phyloP scores from a whole-genome alignment of 306 rosid genomes.

The Quercus variabilis region DNA sequence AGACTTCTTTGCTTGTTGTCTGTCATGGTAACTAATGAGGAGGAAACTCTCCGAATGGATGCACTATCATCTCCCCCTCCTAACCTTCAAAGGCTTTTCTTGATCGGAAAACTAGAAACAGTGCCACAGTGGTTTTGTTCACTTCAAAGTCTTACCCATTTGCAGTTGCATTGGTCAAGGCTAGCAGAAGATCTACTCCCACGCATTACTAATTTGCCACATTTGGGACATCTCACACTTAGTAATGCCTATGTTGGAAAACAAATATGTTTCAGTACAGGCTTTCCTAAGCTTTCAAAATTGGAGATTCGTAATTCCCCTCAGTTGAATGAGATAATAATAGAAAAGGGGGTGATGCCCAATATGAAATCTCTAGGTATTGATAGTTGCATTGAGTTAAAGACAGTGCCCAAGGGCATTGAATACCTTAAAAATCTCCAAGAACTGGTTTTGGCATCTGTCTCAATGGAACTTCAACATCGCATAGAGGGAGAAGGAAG shows the following conservation, averaged over 20 bases:
- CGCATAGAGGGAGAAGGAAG: too few species aligned
- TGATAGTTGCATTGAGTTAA: neutral
- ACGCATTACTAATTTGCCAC: neutral
- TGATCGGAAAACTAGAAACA: neutral
- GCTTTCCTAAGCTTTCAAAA: constrained; percentile 5
- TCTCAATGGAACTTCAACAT: neutral
- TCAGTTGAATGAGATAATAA: neutral
- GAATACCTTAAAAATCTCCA: neutral
- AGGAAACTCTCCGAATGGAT: neutral
- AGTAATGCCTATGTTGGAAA: neutral
- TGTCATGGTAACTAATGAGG: neutral
- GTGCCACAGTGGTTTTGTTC: constrained; percentile 9
- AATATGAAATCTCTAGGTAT: neutral
- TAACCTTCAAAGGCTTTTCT: neutral
- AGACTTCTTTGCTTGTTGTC: neutral
- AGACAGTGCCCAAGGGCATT: constrained; percentile 6
- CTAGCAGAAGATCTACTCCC: neutral
- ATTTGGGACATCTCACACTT: neutral
- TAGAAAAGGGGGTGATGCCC: neutral
- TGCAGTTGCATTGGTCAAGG: neutral
- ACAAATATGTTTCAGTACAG: neutral
- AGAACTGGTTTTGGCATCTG: neutral
- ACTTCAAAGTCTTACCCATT: neutral
- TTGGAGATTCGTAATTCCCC: neutral
- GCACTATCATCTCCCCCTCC: constrained; percentile 13